phyloP scores from a whole-genome alignment of 2,329 filamentous ascomycete species.

The Fusarium sp. region DNA sequence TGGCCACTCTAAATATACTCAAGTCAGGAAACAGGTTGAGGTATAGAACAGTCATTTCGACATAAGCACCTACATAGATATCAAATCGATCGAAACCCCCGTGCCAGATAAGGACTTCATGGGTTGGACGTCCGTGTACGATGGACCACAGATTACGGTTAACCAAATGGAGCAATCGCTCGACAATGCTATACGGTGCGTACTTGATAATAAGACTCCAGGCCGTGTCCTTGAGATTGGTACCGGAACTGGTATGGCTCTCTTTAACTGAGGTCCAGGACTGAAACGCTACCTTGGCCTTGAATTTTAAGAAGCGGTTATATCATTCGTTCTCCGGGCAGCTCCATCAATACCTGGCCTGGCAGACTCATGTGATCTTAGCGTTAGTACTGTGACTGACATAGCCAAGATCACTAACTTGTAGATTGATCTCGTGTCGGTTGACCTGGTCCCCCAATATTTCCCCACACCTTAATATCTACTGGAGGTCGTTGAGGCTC shows the following conservation, averaged over 20 bases:
- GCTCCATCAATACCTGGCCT: not conserved
- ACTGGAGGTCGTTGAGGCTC: not conserved
- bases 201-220: constrained; percentile 1
- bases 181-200: constrained; percentile 41
- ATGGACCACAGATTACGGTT: constrained; percentile 27
- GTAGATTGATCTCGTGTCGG: constrained; percentile 28
- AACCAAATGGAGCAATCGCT: constrained; percentile 48
- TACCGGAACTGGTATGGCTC: constrained; percentile 48
- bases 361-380: not conserved
- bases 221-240: constrained; percentile 43
- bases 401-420: not conserved
- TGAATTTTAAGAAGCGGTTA: constrained; percentile 25
- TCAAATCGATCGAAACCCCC: constrained; percentile 23
- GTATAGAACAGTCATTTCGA: constrained; percentile 28
- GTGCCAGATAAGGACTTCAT: constrained; percentile 40
- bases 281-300: constrained; percentile 45
- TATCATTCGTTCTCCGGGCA: not conserved
- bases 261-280: constrained; percentile 40
- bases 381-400: not conserved
- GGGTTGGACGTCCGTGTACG: constrained; percentile 48
- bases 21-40: not conserved
- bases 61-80: constrained; percentile 19
- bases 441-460: constrained; percentile 51
- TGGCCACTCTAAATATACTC: no score
- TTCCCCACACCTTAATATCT: constrained; percentile 50